Base-by-base conservation (phyloP, 2,329 filamentous ascomycete genomes). In the Colletotrichum sp. region DNA sequence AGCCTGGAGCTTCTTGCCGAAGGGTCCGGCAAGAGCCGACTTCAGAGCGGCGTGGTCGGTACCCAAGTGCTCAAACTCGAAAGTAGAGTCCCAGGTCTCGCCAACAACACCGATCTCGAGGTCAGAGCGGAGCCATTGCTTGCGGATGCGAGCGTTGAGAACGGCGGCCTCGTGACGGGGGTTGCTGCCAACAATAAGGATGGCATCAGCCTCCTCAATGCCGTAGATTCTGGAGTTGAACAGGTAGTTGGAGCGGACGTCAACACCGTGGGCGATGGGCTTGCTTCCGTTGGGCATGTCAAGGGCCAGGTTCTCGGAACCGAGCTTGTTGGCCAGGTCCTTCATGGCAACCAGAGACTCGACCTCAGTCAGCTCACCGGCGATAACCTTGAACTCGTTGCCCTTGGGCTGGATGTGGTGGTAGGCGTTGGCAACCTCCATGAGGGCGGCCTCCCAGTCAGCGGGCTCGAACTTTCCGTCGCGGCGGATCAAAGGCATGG, bases 211-310 rank as follows among this genome's bases (percentile, higher is more conserved):
- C 83, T 98, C 95, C 87, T 99, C 97, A 49, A 99, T 95, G 82
- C 96, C 97, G 85, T 92, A 94, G 83, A 99, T 98, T 85, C 91
- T 95, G 49, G 96, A 98, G 91, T 99, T 99, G 91, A 99, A 98
- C 60, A 95, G 90, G 87, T 98, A 99, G 89, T 97, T 99, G 75
- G 96, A 95, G 79, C 96, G 95, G 75, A 99, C 91, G 82, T 99
- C 97, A 77, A 98, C 88, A 85, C 97, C 97, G 86, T 99, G 97
- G 44, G 96, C 95, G 77, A 98, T 88, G 16, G 97, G 97, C 79
- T 93, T 89, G 85, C 91, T 94, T 78, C 97, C 97, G 72, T 92
- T 92, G 52, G 96, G 95, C 83, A 96, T 96, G 84, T 99, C 97
- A 60, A 99, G 92, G 77, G 96, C 95, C 77, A 99, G 90, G 85